Percentiles rank a stretch among this genome's conserved stretches.
phyloP scores from a whole-genome alignment of 75 land plant genomes.

The Picea sitchensis region DNA sequence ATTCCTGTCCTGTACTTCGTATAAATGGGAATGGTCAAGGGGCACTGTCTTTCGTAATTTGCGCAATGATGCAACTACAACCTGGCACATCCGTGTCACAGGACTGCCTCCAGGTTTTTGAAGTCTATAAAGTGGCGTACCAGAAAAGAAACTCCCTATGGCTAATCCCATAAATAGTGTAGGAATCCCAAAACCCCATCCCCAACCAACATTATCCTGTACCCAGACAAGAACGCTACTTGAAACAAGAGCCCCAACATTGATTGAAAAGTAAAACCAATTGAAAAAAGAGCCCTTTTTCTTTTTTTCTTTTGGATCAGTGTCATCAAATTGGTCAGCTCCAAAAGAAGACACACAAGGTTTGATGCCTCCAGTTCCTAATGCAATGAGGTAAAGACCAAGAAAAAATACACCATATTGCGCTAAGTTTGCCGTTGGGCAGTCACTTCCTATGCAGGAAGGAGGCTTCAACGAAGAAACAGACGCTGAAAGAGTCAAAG shows the following conservation, averaged over 20 bases:
- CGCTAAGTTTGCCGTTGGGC: constrained; percentile 12
- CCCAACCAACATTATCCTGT: constrained; percentile 47
- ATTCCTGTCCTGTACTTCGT: too few relatives aligned
- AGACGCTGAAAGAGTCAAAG: constrained; percentile 69
- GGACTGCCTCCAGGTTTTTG: constrained; percentile 90
- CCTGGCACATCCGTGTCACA: constrained; percentile 70
- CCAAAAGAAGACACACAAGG: constrained; percentile 86
- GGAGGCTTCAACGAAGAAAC: constrained; percentile 57
- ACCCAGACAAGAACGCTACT: constrained; percentile 77
- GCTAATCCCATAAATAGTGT: constrained; percentile 45
- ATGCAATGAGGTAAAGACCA: constrained; percentile 78
- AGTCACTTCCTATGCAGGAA: constrained; percentile 21
- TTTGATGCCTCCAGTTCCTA: constrained; percentile 94
- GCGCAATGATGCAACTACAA: constrained; percentile 58
- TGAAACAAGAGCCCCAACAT: constrained; percentile 75
- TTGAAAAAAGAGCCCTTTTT: constrained; percentile 90
- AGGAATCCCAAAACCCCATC: constrained; percentile 72
- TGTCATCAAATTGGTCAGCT: constrained; percentile 93
- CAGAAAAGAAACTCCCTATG: constrained; percentile 57
- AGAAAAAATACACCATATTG: constrained; percentile 55
- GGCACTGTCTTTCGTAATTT: constrained; percentile 52
- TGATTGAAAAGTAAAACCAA: constrained; percentile 94
- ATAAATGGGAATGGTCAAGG: constrained; percentile 25
- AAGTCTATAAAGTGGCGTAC: constrained; percentile 60
- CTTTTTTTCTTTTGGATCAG: constrained; percentile 57